A percentile compares a stretch with the other conserved stretches of the same genome.
Evolutionary conservation across 2,329 filamentous ascomycete genomes (phyloP).

Genomic region (Ascocoryne sarcoides): DNA sequence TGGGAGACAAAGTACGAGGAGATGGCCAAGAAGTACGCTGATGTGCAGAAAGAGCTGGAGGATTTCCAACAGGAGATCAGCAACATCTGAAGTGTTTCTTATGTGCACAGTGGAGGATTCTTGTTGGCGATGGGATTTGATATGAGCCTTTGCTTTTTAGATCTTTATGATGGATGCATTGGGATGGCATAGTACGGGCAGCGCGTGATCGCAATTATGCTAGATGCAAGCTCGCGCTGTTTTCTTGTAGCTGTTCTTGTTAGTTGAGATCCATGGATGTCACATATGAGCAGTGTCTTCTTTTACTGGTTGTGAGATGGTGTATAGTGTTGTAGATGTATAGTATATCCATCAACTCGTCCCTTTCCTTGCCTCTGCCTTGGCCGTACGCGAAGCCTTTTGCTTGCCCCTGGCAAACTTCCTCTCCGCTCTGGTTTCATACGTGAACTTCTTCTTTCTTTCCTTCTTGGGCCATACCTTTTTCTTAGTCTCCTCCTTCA

Average conservation of each 20-base stretch:
- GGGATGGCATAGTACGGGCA: constrained; percentile 6
- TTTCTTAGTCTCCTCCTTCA: constrained; percentile 34
- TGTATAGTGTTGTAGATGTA: too few relatives aligned
- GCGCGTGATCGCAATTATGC: constrained; percentile 19
- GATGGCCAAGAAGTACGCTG: constrained; percentile 81
- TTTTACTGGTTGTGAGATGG: background rate
- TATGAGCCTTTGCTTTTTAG: background rate
- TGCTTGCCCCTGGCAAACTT: constrained; percentile 64
- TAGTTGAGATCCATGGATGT: constrained; percentile 18
- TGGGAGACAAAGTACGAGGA: constrained; percentile 99
- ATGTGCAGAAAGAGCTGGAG: constrained; percentile 81
- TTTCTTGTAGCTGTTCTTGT: constrained; percentile 19
- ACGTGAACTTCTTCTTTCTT: constrained; percentile 87
- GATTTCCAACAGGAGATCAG: constrained; percentile 86
- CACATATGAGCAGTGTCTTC: constrained; percentile 12
- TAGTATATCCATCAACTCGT: constrained; percentile 16
- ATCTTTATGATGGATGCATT: constrained; percentile 12
- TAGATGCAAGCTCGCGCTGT: constrained; percentile 23
- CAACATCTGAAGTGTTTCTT: constrained; percentile 58
- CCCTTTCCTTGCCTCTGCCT: constrained; percentile 26
- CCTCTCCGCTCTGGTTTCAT: constrained; percentile 81
- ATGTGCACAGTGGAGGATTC: background rate
- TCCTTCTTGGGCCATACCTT: constrained; percentile 49
- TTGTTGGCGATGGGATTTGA: constrained; percentile 6
- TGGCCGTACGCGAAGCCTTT: constrained; percentile 51